Percentiles rank a stretch among this genome's conserved stretches.
Evolutionary conservation across 768 basidiomycete genomes (phyloP).

Genomic region (Lanmaoa pseudosensibilis): DNA sequence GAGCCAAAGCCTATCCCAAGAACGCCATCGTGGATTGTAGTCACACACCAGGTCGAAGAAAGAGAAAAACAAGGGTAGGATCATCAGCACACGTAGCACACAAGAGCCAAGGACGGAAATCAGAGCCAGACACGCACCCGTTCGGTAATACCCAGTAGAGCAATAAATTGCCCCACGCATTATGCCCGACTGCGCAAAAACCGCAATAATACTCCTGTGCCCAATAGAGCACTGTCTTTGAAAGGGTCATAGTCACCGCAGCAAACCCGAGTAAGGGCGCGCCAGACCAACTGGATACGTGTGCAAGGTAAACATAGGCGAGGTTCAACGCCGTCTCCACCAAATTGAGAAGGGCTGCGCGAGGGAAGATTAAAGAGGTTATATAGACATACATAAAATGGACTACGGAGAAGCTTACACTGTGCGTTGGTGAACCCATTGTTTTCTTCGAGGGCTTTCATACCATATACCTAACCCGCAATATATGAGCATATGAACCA

Average conservation of each 20-base stretch:
- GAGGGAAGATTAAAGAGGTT: neutral
- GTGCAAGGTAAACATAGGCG: constrained; percentile 72
- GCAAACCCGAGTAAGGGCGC: constrained; percentile 77
- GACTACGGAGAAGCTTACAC: constrained; percentile 45
- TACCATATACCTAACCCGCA: constrained; percentile 63
- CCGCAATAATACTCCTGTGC: constrained; percentile 77
- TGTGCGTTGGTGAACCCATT: constrained; percentile 88
- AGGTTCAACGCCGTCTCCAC: constrained; percentile 78
- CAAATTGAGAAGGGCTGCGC: constrained; percentile 71
- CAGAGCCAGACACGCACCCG: constrained; percentile 49
- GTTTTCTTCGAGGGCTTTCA: constrained; percentile 57
- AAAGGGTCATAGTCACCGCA: constrained; percentile 72
- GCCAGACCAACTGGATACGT: constrained; percentile 57
- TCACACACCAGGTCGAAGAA: no score
- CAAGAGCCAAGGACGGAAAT: neutral
- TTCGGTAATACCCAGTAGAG: constrained; percentile 76
- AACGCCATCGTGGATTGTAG: neutral
- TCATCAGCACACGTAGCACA: constrained; percentile 7
- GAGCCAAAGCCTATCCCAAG: constrained; percentile 66
- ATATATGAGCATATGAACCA: constrained; percentile 37
- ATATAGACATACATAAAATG: neutral
- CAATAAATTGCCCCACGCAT: constrained; percentile 49
- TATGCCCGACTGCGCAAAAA: constrained; percentile 76
- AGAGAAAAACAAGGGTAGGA: neutral
- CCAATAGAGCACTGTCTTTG: constrained; percentile 85